A percentile compares a stretch with the other conserved stretches of the same genome.
Conservation (phyloP, 1,284 basidiomycete species). For the Psilocybe mexicana region DNA sequence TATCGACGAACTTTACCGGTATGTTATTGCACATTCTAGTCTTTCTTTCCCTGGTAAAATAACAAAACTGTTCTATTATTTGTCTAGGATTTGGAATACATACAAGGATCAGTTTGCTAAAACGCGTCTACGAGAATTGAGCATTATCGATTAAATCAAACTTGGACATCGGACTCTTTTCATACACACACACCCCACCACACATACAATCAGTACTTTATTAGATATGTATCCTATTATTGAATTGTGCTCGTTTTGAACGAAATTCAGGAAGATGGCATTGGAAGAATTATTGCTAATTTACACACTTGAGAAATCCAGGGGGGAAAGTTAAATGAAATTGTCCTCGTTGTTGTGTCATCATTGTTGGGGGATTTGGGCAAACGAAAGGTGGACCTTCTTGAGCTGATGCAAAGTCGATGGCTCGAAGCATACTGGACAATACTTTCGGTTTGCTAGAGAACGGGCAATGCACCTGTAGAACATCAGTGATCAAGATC, state of each 20-base stretch:
- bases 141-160: conserved; percentile 61
- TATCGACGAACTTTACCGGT: conserved; percentile 88
- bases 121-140: conserved; percentile 69
- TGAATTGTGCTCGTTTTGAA: not conserved
- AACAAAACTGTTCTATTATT: not conserved
- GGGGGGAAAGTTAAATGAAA: no score
- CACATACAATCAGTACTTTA: conserved; percentile 1
- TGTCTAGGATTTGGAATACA: conserved; percentile 86
- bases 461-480: conserved; percentile 21
- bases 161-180: not conserved
- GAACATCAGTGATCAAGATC: not conserved
- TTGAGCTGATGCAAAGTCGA: conserved; percentile 14
- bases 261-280: not conserved
- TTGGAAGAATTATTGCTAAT: not conserved
- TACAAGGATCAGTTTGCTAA: conserved; percentile 90
- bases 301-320: not conserved
- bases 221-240: conserved; percentile 1
- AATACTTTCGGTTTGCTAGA: conserved; percentile 18
- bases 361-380: not conserved
- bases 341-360: not conserved
- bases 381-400: conserved; percentile 23
- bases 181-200: not conserved
- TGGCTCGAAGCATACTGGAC: conserved; percentile 23
- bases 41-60: conserved; percentile 35
- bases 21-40: no score